Conservation (phyloP, 306 rosid genomes). For the Cicer bijugum region DNA sequence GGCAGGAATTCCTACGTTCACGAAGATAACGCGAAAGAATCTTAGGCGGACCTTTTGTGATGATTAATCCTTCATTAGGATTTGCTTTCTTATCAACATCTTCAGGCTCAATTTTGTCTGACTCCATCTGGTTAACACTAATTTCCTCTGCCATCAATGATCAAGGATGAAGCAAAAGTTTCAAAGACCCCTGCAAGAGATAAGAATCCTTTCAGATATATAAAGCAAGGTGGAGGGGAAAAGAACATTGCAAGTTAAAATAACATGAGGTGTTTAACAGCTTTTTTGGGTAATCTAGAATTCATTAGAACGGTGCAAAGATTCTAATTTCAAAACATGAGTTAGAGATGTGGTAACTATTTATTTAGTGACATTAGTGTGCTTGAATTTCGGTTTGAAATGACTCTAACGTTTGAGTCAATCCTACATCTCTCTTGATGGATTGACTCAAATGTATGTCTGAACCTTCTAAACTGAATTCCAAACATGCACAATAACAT, state of each 20-base stretch:
- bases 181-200: constrained; percentile 54
- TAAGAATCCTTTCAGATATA: constrained; percentile 36
- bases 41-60: constrained; percentile 38
- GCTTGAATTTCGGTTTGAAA: no score
- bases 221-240: neutral
- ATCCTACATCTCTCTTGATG: no score
- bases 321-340: constrained; percentile 16
- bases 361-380: constrained; percentile 3
- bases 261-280: constrained; percentile 29
- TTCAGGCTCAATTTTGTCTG: constrained; percentile 41
- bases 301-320: constrained; percentile 26
- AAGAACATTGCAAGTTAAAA: constrained; percentile 3
- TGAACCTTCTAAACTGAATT: no score
- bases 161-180: constrained; percentile 39
- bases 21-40: constrained; percentile 69
- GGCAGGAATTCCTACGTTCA: constrained; percentile 66
- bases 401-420: no score
- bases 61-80: constrained; percentile 30
- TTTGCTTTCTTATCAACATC: constrained; percentile 37
- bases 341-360: neutral
- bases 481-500: neutral
- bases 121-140: constrained; percentile 45
- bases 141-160: constrained; percentile 53
- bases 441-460: neutral
- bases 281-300: neutral